Percentiles rank a stretch among this genome's conserved stretches.
Conservation (phyloP, 352 stramenopile genomes). For the Pythium sukuiense region DNA sequence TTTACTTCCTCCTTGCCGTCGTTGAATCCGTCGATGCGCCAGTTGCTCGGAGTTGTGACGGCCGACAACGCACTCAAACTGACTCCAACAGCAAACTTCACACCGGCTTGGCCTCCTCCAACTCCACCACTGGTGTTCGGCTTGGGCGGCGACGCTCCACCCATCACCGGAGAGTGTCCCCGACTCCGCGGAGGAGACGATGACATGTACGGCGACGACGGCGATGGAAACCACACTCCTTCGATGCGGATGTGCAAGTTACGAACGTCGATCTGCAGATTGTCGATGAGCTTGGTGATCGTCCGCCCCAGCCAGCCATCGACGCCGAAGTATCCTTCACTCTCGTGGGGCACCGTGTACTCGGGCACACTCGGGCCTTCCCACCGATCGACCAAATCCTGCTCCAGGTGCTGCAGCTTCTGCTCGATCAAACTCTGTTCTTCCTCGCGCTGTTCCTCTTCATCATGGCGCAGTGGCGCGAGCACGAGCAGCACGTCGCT, state of each 20-base stretch:
- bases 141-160: constrained; percentile 1
- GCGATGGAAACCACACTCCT: constrained; percentile 58
- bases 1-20: constrained; percentile 32
- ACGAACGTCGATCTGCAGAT: constrained; percentile 85
- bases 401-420: constrained; percentile 69
- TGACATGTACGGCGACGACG: constrained; percentile 25
- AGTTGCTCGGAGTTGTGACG: constrained; percentile 84
- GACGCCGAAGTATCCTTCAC: constrained; percentile 86
- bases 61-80: constrained; percentile 82
- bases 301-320: constrained; percentile 87
- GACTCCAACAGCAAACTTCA: constrained; percentile 76
- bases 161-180: constrained; percentile 24
- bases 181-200: constrained; percentile 30
- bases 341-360: constrained; percentile 67
- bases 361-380: constrained; percentile 65
- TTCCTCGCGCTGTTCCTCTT: constrained; percentile 63
- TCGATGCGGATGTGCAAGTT: constrained; percentile 89
- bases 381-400: constrained; percentile 83
- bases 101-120: neutral
- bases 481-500: constrained; percentile 84
- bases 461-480: constrained; percentile 66
- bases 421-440: constrained; percentile 54
- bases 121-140: neutral
- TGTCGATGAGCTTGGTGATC: constrained; percentile 90
- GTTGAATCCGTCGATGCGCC: constrained; percentile 74